Evolutionary conservation across 768 basidiomycete genomes (phyloP), one percentile per base, ranked within the genome.

Genomic region (Pholiota conissans): DNA sequence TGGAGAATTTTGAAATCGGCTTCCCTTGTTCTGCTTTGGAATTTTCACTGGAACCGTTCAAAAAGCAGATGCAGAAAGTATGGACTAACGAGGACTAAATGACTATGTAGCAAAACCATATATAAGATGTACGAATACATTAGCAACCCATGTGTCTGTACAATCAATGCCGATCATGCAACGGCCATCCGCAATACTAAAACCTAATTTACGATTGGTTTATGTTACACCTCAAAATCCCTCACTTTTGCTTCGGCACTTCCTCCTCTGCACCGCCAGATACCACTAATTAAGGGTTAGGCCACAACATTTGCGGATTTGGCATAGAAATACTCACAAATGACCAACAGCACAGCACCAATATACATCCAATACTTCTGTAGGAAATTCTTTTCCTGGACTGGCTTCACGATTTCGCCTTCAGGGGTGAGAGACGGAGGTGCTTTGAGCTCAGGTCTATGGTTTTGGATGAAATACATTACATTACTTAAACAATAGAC

Each of bases 21-120:
- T 95, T 91, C 75, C 96, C 96, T 18, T 98, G 95, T 75, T 98
- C 95, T 30, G 89, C 89, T 6, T 75, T 99, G 55, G 96, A 99
- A 79, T 94, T 99, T 72, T 89, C 88, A 28, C 79, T 98, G 45
- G 95, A 98, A 73, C 91, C 91, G n/a, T 93, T 99, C 81, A 87
- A 90, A 77, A 91, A 88, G 73, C 78, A 81, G 63, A 79, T 79
- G 76, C 76, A 80, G 40, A 77, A 75, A 66, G 73, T 82, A 57
- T 84, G 82, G 82, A 83, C 80, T 48, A 81, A 81, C 56, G 79
- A 80, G 5, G 78, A 82, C 58, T 78, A 72, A 68, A 64, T 57
- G 27, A 56, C 48, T 52, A 40, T 22, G 46, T 35, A 59, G 54
- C 48, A 42, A 59, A 57, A 53, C 51, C 55, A 56, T 65, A 67